A percentile compares a stretch with the other conserved stretches of the same genome.
Evolutionary conservation across 495 filamentous ascomycete species (phyloP).

Genomic region (Annulohypoxylon nitens): DNA sequence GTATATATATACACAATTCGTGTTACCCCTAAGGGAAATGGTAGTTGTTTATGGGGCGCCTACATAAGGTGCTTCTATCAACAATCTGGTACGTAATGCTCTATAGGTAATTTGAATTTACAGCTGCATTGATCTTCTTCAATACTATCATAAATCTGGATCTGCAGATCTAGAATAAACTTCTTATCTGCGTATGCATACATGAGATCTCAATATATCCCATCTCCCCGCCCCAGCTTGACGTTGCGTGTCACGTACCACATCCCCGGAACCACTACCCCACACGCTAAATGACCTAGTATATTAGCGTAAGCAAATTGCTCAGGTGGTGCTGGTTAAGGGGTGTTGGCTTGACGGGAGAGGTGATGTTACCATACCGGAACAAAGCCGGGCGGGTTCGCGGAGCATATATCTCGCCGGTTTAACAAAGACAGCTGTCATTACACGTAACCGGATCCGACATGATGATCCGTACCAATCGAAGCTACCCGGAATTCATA

Average conservation of each 20-base stretch:
- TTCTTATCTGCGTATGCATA: not conserved
- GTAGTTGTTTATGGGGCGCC: no score
- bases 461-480: not conserved
- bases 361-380: conserved; percentile 18
- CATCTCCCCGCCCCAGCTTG: not conserved
- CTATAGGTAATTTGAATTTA: no score
- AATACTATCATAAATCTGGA: no score
- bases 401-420: conserved; percentile 16
- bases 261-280: not conserved
- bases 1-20: no score
- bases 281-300: not conserved
- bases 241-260: not conserved
- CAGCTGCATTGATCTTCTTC: no score
- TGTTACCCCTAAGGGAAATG: no score
- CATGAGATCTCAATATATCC: no score
- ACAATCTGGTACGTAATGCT: no score
- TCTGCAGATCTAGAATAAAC: no score
- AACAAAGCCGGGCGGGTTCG: not conserved
- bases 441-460: not conserved
- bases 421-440: not conserved
- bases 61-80: no score
- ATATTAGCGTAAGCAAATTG: not conserved
- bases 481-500: not conserved
- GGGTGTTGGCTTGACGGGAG: not conserved
- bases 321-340: no score